phyloP scores from a whole-genome alignment of 805 yeast genomes.

The Hanseniaspora guilliermondii region DNA sequence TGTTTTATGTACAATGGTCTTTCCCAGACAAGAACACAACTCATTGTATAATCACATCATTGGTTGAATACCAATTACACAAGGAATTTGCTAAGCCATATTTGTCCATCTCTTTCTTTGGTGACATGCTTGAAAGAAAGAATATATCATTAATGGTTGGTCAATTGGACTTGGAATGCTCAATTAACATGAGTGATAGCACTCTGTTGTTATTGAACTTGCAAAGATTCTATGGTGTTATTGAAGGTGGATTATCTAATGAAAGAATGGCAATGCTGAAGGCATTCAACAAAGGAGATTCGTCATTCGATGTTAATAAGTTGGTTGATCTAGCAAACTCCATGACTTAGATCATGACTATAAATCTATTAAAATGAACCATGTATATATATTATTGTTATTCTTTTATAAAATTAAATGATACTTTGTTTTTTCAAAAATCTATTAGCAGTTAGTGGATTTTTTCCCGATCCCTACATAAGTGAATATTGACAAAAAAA shows the following conservation, averaged over 20 bases:
- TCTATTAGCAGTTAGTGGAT: too few relatives aligned
- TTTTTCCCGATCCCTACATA: neutral
- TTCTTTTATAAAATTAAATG: too few relatives aligned
- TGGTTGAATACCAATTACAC: constrained; percentile 84
- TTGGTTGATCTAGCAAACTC: constrained; percentile 65
- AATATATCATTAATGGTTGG: constrained; percentile 77
- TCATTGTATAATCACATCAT: constrained; percentile 80
- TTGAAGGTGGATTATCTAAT: constrained; percentile 32
- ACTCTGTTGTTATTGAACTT: constrained; percentile 62
- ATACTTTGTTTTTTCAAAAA: too few relatives aligned
- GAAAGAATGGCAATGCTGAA: constrained; percentile 46
- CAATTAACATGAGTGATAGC: constrained; percentile 59
- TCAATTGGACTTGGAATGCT: constrained; percentile 56
- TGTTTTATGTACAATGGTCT: constrained; percentile 90
- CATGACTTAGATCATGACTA: constrained; percentile 32
- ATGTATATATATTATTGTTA: neutral
- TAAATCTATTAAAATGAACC: neutral
- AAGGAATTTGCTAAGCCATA: constrained; percentile 90
- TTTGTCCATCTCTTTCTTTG: constrained; percentile 78
- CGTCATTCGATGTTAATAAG: constrained; percentile 51
- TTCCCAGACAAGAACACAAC: constrained; percentile 73
- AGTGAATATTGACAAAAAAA: too few relatives aligned
- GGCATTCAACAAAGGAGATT: constrained; percentile 59
- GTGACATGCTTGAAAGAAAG: constrained; percentile 51
- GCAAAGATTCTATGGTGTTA: constrained; percentile 74